Evolutionary conservation across 2,329 filamentous ascomycete genomes (phyloP), one percentile per base, ranked within the genome.

Genomic region (Cordyceps tenuipes): DNA sequence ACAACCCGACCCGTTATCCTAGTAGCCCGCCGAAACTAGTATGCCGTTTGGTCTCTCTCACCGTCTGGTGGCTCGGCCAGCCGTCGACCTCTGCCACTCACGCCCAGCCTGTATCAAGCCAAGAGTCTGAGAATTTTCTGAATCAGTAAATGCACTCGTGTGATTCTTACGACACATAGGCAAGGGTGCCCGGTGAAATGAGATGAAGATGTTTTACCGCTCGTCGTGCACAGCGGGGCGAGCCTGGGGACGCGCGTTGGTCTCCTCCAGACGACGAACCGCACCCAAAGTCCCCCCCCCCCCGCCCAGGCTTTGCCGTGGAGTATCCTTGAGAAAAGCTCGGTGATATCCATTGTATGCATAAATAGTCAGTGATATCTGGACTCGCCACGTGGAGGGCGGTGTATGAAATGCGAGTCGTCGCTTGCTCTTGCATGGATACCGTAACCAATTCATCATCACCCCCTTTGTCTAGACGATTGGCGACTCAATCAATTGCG

Each of bases 211-310:
- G 23, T 13, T 21, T n/a, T 36, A 43, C 26, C 3, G 21, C 48
- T 47, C 57, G 44, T 52, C 29, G 52, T 52, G 49, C n/a, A 59
- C 29, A 23, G 57, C 57, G 57, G 57, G 57, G 52, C 57, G 49
- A 51, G 57, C 19, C 48, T 46, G 26, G 57, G 57, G 57, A 59
- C 57, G 57, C 57, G 57, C 57, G 57, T 59, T 59, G 48, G 34
- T 26, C 29, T 47, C 19, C 29, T 29, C 41, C 21, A 17, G 5
- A 46, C 44, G 5, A 10, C 15, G 26, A 10, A 26, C 21, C 23
- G 26, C n/a, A 8, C 41, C 49, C 39, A 36, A 51, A 52, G 48
- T 29, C 29, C 19, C 15, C 36, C 4, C 34, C n/a, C 31, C n/a
- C 4, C 8, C 15, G 13, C 19, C n/a, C 1, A 1, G 4, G 15